Evolutionary conservation across 2,329 filamentous ascomycete species (phyloP).

Genomic region (Coniochaeta sp.): DNA sequence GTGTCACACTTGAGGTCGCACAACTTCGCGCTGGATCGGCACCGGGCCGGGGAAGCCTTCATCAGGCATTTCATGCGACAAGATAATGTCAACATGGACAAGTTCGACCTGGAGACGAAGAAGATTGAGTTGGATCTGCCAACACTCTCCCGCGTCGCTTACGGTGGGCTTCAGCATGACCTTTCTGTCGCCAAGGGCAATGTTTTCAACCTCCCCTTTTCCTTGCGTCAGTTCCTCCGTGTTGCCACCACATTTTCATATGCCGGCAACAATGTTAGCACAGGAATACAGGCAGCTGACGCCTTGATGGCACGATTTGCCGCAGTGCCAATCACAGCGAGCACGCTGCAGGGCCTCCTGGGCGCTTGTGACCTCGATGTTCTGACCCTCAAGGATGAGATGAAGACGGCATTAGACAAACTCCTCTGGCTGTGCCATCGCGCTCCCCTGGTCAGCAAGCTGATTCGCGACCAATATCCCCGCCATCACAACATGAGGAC

Average conservation of each 20-base stretch:
- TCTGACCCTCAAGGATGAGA: background rate
- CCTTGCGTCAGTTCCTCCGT: background rate
- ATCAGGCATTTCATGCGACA: conserved; percentile 50
- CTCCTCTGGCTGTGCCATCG: background rate
- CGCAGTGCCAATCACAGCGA: background rate
- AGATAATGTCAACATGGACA: conserved; percentile 24
- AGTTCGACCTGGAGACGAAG: conserved; percentile 5
- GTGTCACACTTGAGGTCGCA: conserved; percentile 23
- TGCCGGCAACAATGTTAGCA: background rate
- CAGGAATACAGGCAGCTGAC: background rate
- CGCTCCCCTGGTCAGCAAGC: background rate
- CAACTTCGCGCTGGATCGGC: conserved; percentile 23
- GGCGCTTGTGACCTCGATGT: background rate
- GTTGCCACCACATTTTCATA: background rate
- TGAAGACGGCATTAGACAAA: background rate
- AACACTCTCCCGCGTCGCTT: background rate
- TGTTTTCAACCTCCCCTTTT: background rate
- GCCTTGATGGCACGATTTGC: background rate
- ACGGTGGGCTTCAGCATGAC: background rate
- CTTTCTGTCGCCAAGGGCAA: background rate
- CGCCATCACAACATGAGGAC: background rate
- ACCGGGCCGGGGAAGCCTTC: conserved; percentile 38
- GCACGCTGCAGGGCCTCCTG: background rate
- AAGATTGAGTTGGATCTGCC: background rate
- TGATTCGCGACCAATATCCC: background rate